phyloP scores from a whole-genome alignment of 2,329 filamentous ascomycete species.

The Aspergillus viridinutans region DNA sequence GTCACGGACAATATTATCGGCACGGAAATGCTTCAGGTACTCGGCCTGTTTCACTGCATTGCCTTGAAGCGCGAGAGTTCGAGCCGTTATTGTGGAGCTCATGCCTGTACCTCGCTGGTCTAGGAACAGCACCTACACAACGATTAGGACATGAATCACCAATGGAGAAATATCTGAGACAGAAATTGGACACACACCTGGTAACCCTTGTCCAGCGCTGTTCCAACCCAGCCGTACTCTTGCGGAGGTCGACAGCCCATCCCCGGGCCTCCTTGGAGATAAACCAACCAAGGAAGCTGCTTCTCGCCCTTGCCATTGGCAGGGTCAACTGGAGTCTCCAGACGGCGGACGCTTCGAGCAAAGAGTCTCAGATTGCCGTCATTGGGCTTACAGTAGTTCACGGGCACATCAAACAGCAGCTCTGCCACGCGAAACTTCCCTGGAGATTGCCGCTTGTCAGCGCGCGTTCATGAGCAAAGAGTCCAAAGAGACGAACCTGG shows the following conservation, averaged over 20 bases:
- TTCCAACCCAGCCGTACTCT: conserved; percentile 64
- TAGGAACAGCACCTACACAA: conserved; percentile 60
- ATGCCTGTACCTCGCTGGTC: conserved; percentile 88
- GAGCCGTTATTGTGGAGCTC: conserved; percentile 72
- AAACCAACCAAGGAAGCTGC: conserved; percentile 61
- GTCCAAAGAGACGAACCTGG: conserved; percentile 24
- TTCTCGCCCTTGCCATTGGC: conserved; percentile 37
- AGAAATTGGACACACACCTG: conserved; percentile 49
- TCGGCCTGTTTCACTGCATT: conserved; percentile 65
- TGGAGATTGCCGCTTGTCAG: conserved; percentile 31
- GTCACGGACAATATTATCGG: conserved; percentile 85
- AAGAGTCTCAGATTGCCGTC: conserved; percentile 68
- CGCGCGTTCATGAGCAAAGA: neutral
- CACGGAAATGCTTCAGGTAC: conserved; percentile 80
- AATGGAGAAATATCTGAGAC: neutral
- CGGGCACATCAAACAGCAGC: conserved; percentile 80
- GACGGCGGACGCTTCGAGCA: conserved; percentile 66
- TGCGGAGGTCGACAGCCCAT: conserved; percentile 72
- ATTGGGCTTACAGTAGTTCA: conserved; percentile 65
- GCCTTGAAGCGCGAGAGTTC: conserved; percentile 63
- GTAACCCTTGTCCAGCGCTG: conserved; percentile 73
- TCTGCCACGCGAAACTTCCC: conserved; percentile 74
- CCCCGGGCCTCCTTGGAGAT: conserved; percentile 82
- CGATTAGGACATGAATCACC: neutral
- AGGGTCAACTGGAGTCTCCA: conserved; percentile 46